phyloP scores from a whole-genome alignment of 2,329 filamentous ascomycete genomes.

The Alternaria infectoria region DNA sequence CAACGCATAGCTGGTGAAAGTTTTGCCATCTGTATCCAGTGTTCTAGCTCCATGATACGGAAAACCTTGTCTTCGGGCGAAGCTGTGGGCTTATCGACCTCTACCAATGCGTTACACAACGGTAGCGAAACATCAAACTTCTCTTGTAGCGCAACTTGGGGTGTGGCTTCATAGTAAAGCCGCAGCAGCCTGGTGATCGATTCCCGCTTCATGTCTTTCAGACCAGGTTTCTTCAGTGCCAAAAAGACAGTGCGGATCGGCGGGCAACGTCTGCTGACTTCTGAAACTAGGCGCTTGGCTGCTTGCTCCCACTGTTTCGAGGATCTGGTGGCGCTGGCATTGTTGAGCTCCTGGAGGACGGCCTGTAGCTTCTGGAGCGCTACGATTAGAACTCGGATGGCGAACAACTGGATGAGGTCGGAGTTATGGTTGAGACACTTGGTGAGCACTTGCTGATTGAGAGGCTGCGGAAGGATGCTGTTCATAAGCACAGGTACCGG shows the following conservation, averaged over 20 bases:
- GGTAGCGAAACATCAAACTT: constrained; percentile 87
- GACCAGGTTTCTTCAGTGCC: constrained; percentile 72
- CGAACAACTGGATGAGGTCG: constrained; percentile 83
- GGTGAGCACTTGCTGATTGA: constrained; percentile 79
- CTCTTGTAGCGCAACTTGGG: constrained; percentile 78
- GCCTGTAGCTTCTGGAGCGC: constrained; percentile 78
- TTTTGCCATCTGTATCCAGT: constrained; percentile 79
- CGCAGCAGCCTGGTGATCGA: constrained; percentile 78
- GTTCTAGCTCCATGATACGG: constrained; percentile 76
- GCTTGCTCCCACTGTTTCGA: constrained; percentile 72
- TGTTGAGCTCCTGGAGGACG: constrained; percentile 67
- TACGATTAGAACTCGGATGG: constrained; percentile 76
- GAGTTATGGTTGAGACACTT: constrained; percentile 80
- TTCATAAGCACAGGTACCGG: constrained; percentile 81
- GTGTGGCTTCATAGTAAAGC: constrained; percentile 84
- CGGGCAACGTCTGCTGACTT: constrained; percentile 80
- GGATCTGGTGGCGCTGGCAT: constrained; percentile 48
- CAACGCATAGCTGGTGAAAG: constrained; percentile 86
- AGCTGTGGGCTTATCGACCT: constrained; percentile 56
- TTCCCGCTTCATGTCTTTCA: constrained; percentile 77
- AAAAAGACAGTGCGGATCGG: constrained; percentile 80
- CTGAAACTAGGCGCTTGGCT: constrained; percentile 68
- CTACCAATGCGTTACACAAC: constrained; percentile 71
- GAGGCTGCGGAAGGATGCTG: constrained; percentile 81
- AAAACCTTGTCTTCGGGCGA: constrained; percentile 60